Evolutionary conservation across 768 basidiomycete genomes (phyloP), one percentile per base, ranked within the genome.

Genomic region (Boletus huronensis): DNA sequence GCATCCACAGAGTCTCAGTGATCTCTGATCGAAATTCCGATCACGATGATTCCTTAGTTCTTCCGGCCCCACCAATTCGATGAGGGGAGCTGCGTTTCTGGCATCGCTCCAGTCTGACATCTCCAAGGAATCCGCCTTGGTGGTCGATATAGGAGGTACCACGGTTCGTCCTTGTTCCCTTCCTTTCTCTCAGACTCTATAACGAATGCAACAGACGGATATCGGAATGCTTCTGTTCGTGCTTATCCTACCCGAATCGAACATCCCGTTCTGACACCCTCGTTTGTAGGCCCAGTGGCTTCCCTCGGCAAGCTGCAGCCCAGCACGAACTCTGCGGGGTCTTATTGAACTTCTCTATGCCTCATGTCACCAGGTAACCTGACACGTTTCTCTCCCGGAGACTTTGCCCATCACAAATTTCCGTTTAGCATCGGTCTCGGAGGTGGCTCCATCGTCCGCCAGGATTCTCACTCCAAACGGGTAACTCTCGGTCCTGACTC

Each of bases 61-160:
- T 21, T 79, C 77, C 40, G 82, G 82, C 3, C 80, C 84, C 6
- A 87, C 85, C 1, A 87, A 87, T 64, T 84, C 83, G 1, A 87
- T 87, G 84, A 73, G 85, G 47, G 85, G 84, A 9, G 85, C 84
- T 6, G 80, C 79, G 5, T 85, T 80, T 64, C 72, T 86, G 6
- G 78, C 84, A 1, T 77, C 75, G 9, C 66, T 74, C 41, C 72
- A 71, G 57, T 67, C 66, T 9, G 54, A 62, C 58, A 56, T 67
- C 51, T 42, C 66, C 42, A 72, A 63, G 53, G 69, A 76, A 64
- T 67, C 72, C 53, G 73, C 76, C 39, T 70, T 84, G 47, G 85
- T 86, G 0, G 75, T 82, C 50, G 85, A 87, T 64, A 73, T 85
- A 53, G 85, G 85, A 44, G 84, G 84, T 0, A 87, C 85, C 0